Conservation (phyloP, 768 basidiomycete genomes). For the Sarcodon aspratus region DNA sequence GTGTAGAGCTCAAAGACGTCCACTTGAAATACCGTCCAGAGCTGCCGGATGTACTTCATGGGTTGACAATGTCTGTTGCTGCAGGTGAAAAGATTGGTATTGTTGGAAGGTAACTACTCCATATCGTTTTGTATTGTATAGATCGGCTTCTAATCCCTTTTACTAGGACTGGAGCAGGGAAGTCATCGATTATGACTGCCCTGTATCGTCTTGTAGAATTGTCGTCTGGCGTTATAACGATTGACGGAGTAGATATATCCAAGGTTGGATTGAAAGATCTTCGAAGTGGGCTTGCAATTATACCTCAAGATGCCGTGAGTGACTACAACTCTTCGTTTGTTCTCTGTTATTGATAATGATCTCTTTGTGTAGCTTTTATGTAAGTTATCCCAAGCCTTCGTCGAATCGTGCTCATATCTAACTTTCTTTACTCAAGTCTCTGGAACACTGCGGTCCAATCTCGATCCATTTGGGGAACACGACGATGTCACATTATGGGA, state of each 20-base stretch:
- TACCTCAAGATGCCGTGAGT: constrained; percentile 73
- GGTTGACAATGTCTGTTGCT: constrained; percentile 55
- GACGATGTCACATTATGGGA: constrained; percentile 83
- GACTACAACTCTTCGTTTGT: constrained; percentile 1
- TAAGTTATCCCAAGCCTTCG: constrained; percentile 13
- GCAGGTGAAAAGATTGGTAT: constrained; percentile 89
- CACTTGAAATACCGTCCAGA: constrained; percentile 79
- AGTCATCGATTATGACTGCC: constrained; percentile 84
- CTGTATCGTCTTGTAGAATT: constrained; percentile 81
- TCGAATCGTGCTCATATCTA: neutral
- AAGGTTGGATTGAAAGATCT: constrained; percentile 69
- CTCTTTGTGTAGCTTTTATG: constrained; percentile 33
- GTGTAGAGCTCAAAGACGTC: constrained; percentile 64
- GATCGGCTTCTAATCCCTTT: neutral
- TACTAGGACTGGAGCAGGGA: constrained; percentile 69
- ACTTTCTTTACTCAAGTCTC: constrained; percentile 34
- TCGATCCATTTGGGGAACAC: constrained; percentile 79
- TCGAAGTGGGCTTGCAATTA: constrained; percentile 59
- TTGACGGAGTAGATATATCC: constrained; percentile 82
- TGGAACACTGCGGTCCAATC: constrained; percentile 74
- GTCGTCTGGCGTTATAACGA: constrained; percentile 56
- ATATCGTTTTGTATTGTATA: constrained; percentile 4
- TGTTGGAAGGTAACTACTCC: constrained; percentile 43
- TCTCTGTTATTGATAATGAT: no score
- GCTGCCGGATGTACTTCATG: constrained; percentile 82